Percentiles rank a stretch among this genome's conserved stretches.
phyloP scores from a whole-genome alignment of 805 yeast genomes.

The Candida loeiensis region DNA sequence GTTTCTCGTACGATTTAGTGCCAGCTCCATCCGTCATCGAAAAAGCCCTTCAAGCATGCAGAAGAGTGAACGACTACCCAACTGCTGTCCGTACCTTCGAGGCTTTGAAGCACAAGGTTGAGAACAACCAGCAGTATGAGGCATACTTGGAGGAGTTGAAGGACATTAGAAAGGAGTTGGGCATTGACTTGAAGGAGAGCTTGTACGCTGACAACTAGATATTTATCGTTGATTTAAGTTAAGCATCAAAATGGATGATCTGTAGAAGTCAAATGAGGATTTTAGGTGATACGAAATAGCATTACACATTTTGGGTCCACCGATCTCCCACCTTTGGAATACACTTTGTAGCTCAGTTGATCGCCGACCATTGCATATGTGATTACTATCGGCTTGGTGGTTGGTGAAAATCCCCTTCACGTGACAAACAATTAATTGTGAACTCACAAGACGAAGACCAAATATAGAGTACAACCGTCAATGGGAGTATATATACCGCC shows the following conservation, averaged over 20 bases:
- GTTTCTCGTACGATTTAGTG: conserved; percentile 96
- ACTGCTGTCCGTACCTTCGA: conserved; percentile 98
- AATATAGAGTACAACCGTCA: conserved; percentile 1
- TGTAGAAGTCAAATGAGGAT: not conserved
- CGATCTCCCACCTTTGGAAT: too few species aligned
- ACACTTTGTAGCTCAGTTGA: too few species aligned
- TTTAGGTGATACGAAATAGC: too few species aligned
- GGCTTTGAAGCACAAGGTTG: conserved; percentile 95
- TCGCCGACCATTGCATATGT: not conserved
- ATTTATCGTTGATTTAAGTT: not conserved
- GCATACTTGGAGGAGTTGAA: conserved; percentile 95
- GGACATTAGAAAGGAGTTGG: conserved; percentile 87
- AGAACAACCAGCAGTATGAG: conserved; percentile 86
- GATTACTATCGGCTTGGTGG: not conserved
- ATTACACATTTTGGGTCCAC: too few species aligned
- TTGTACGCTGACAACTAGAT: conserved; percentile 42
- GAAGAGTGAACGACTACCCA: conserved; percentile 98
- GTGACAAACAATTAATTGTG: conserved; percentile 1
- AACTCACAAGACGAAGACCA: not conserved
- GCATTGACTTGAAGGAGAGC: conserved; percentile 90
- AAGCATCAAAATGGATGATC: not conserved
- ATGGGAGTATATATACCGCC: conserved; percentile 40
- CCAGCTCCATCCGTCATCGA: conserved; percentile 97
- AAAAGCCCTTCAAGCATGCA: conserved; percentile 94
- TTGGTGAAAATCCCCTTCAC: not conserved